Conservation (phyloP, 805 yeast species). For the Sporopachydermia lactativora region DNA sequence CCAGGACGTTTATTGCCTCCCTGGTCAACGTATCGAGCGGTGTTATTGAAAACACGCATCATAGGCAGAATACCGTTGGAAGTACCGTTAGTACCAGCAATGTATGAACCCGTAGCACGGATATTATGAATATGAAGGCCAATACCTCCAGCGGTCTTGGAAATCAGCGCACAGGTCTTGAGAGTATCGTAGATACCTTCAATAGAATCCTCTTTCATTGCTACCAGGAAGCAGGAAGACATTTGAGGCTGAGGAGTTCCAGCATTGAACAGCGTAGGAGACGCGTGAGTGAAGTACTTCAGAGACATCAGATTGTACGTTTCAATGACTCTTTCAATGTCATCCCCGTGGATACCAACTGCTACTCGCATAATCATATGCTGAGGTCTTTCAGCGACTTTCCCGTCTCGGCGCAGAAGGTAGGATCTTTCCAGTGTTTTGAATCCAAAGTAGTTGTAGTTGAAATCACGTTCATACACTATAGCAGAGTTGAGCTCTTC, state of each 20-base stretch:
- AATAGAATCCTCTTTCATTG: conserved; percentile 88
- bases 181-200: conserved; percentile 90
- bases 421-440: conserved; percentile 87
- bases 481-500: conserved; percentile 62
- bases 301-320: conserved; percentile 81
- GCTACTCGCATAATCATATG: conserved; percentile 84
- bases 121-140: conserved; percentile 85
- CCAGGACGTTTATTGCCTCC: conserved; percentile 98
- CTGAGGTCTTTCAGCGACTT: conserved; percentile 84
- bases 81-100: conserved; percentile 85
- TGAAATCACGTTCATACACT: conserved; percentile 63
- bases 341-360: conserved; percentile 70
- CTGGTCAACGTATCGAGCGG: conserved; percentile 95
- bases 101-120: conserved; percentile 74
- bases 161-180: conserved; percentile 77
- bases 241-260: conserved; percentile 78
- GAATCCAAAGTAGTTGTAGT: conserved; percentile 75
- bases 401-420: conserved; percentile 47
- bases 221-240: conserved; percentile 85
- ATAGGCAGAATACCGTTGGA: conserved; percentile 93
- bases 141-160: conserved; percentile 92
- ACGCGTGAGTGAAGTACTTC: conserved; percentile 83
- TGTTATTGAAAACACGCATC: conserved; percentile 88
- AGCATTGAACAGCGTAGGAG: conserved; percentile 89
- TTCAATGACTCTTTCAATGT: conserved; percentile 53